These are phyloP conservation scores for Asclepias syriaca DNA, from an alignment of 257 asterid genomes.

Conservation along the genomic window DNA sequence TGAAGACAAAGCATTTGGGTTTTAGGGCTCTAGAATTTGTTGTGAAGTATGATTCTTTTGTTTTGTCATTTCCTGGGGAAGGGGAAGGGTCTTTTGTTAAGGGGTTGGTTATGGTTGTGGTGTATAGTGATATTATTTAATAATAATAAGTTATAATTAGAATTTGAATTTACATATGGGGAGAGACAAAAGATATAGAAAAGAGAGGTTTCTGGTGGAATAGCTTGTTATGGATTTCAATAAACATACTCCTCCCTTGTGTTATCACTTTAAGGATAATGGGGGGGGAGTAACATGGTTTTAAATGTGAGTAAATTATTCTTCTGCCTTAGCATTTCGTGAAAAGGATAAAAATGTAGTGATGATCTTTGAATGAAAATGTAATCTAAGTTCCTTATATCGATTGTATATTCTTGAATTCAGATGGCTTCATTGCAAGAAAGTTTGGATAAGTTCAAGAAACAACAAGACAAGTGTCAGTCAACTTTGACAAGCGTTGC, in stretches of 20 bases:
- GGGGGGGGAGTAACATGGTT: not conserved
- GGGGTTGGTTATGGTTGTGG: no score
- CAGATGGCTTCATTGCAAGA: conserved; percentile 15
- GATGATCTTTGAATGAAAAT: not conserved
- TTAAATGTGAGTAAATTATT: not conserved
- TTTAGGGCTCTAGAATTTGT: not conserved
- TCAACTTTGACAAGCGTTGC: conserved; percentile 11
- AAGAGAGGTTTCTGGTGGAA: not conserved
- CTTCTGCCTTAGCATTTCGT: not conserved
- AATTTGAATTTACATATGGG: no score
- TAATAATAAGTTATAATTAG: no score
- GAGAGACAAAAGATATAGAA: no score
- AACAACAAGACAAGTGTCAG: conserved; percentile 22
- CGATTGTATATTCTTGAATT: not conserved
- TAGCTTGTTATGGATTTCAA: not conserved
- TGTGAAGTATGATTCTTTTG: not conserved
- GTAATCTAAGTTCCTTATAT: not conserved
- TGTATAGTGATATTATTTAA: no score
- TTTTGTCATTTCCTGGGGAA: not conserved
- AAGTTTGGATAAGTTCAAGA: conserved; percentile 20
- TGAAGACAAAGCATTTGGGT: not conserved
- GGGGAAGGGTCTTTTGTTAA: no score
- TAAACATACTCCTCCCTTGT: not conserved
- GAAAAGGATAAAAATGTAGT: not conserved
- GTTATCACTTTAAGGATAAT: not conserved